These are phyloP conservation scores for Stachybotrys elegans DNA, from an alignment of 2,329 filamentous ascomycete species.

Conservation along the genomic window DNA sequence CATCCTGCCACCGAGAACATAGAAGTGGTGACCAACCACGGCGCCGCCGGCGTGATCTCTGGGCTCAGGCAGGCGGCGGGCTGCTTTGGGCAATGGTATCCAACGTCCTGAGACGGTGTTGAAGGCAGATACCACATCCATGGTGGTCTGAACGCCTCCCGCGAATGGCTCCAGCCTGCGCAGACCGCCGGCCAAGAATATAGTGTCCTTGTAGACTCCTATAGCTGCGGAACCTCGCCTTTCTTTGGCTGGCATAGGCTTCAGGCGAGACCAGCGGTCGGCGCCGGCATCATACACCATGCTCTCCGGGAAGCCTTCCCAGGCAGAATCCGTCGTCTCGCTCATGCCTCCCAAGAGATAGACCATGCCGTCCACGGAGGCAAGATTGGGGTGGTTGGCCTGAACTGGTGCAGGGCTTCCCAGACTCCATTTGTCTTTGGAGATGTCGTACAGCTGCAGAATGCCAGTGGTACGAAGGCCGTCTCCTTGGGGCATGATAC, in stretches of 20 bases:
- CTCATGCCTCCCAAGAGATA: slow-evolving; percentile 33
- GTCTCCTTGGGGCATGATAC: slow-evolving; percentile 14
- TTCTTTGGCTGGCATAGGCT: slow-evolving; percentile 18
- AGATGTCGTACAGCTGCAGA: slow-evolving; percentile 26
- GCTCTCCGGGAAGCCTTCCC: slow-evolving; percentile 18
- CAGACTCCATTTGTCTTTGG: slow-evolving; percentile 20
- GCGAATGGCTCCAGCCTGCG: slow-evolving; percentile 12
- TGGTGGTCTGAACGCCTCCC: slow-evolving; percentile 15
- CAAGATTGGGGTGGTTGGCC: slow-evolving; percentile 33
- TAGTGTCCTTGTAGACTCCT: slow-evolving; percentile 19
- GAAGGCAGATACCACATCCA: slow-evolving; percentile 24
- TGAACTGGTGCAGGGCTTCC: slow-evolving; percentile 20
- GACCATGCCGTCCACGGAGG: slow-evolving; percentile 26
- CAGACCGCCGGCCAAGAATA: slow-evolving; percentile 34
- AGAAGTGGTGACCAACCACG: slow-evolving; percentile 26
- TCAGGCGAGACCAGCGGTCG: slow-evolving; percentile 21
- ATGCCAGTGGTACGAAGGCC: slow-evolving; percentile 15
- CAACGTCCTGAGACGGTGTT: slow-evolving; percentile 21
- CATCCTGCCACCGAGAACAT: slow-evolving; percentile 29
- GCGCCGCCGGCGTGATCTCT: slow-evolving; percentile 28
- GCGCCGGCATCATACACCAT: slow-evolving; percentile 23
- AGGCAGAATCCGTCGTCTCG: slow-evolving; percentile 14
- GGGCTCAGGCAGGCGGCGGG: slow-evolving; percentile 22
- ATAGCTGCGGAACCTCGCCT: slow-evolving; percentile 26
- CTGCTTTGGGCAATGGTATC: slow-evolving; percentile 17